Conservation (phyloP, 1,284 basidiomycete species). For the Leccinum idahoense region DNA sequence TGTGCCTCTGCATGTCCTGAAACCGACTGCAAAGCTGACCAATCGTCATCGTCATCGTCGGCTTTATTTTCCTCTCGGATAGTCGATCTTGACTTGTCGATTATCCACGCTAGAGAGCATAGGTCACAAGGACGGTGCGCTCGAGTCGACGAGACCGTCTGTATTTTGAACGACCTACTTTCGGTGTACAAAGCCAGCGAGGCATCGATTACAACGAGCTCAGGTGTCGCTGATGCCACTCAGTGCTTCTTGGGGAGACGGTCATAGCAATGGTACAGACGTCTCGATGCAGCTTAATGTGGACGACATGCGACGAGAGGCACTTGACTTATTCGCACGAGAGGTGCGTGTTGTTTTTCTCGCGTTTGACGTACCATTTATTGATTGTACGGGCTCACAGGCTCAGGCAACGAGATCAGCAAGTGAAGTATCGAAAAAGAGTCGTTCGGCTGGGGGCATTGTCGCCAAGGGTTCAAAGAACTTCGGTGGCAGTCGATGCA, state of each 20-base stretch:
- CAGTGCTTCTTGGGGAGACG: conserved; percentile 47
- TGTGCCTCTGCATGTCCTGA: not conserved
- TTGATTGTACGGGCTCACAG: not conserved
- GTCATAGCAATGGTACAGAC: conserved; percentile 15
- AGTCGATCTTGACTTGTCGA: no score
- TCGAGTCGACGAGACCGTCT: conserved; percentile 29
- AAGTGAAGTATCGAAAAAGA: conserved; percentile 8
- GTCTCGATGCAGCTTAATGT: conserved; percentile 19
- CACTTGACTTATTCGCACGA: conserved; percentile 35
- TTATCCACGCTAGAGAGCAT: conserved; percentile 16
- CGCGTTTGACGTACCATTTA: not conserved
- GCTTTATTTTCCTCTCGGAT: no score
- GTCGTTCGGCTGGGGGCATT: conserved; percentile 10
- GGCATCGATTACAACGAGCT: conserved; percentile 50
- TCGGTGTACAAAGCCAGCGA: conserved; percentile 41
- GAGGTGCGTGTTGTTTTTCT: conserved; percentile 32
- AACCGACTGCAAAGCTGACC: not conserved
- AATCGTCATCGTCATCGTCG: no score
- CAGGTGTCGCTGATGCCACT: conserved; percentile 48
- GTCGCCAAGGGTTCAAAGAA: conserved; percentile 14
- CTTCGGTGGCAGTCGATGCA: conserved; percentile 20
- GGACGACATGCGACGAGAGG: conserved; percentile 38
- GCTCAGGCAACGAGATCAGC: conserved; percentile 5
- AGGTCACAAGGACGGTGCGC: conserved; percentile 51
- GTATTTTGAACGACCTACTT: conserved; percentile 46